Evolutionary conservation across 768 basidiomycete genomes (phyloP).

Genomic region (Podaxis rugospora): DNA sequence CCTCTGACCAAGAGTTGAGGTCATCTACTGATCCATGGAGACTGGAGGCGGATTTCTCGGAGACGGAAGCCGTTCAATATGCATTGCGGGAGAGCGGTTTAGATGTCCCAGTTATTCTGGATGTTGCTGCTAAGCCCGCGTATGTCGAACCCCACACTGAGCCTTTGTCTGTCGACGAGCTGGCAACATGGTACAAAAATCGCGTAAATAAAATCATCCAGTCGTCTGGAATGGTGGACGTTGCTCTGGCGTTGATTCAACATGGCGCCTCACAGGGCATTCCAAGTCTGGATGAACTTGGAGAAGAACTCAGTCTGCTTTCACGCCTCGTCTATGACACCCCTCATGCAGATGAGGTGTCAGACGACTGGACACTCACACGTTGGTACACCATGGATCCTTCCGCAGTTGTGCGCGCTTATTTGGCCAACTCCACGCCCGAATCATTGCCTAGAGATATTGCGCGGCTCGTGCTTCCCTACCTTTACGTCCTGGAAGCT

Average conservation of each 20-base stretch:
- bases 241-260: slow-evolving; percentile 76
- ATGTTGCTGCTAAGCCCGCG: slow-evolving; percentile 14
- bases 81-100: slow-evolving; percentile 29
- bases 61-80: slow-evolving; percentile 37
- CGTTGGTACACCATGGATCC: slow-evolving; percentile 72
- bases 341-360: slow-evolving; percentile 37
- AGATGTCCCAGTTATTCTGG: slow-evolving; percentile 6
- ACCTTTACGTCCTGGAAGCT: slow-evolving; percentile 88
- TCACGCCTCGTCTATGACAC: slow-evolving; percentile 85
- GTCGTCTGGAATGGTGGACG: slow-evolving; percentile 70
- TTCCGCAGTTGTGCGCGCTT: slow-evolving; percentile 62
- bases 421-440: slow-evolving; percentile 69
- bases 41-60: slow-evolving; percentile 53
- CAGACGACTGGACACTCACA: slow-evolving; percentile 71
- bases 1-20: slow-evolving; percentile 38
- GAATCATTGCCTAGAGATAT: slow-evolving; percentile 66
- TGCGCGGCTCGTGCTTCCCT: slow-evolving; percentile 78
- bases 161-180: slow-evolving; percentile 42
- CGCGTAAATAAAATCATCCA: slow-evolving; percentile 61
- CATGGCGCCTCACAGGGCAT: slow-evolving; percentile 82
- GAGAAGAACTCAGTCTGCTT: slow-evolving; percentile 88
- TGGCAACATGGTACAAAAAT: slow-evolving; percentile 71
- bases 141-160: slow-evolving; percentile 15
- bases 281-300: slow-evolving; percentile 74
- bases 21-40: slow-evolving; percentile 41